Conservation (phyloP, 2,329 filamentous ascomycete species). For the Pseudocercospora ulei region DNA sequence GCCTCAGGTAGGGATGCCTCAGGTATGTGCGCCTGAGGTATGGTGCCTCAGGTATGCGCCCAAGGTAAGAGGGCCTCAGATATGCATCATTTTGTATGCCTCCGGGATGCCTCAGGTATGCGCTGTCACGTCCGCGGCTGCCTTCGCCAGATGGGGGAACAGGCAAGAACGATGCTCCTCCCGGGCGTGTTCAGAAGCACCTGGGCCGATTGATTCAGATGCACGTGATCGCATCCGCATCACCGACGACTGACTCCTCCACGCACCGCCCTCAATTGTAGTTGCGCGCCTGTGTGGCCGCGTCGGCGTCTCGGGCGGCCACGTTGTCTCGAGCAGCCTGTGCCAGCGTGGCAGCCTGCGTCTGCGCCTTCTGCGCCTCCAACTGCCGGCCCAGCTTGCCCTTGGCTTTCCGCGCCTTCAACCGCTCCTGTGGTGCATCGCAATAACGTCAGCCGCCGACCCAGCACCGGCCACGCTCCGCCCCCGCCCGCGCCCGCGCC, state of each 20-base stretch:
- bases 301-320: slow-evolving; percentile 58
- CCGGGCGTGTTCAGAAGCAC: too few species aligned
- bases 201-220: not conserved
- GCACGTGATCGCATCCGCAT: not conserved
- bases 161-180: too few species aligned
- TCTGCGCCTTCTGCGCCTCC: slow-evolving; percentile 65
- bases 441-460: not conserved
- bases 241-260: not conserved
- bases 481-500: too few species aligned
- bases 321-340: slow-evolving; percentile 58
- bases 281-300: slow-evolving; percentile 47
- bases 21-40: too few species aligned
- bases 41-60: too few species aligned
- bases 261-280: slow-evolving; percentile 38
- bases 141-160: too few species aligned
- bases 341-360: slow-evolving; percentile 56
- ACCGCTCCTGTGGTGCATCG: slow-evolving; percentile 50
- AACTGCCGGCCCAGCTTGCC: slow-evolving; percentile 64
- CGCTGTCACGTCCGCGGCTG: too few species aligned
- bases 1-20: too few species aligned
- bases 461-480: not conserved
- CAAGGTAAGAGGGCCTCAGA: too few species aligned
- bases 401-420: slow-evolving; percentile 50
- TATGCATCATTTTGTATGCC: too few species aligned
- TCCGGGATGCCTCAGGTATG: too few species aligned